Conservation (phyloP, 2,329 filamentous ascomycete species). For the Penicillium verrucosum region DNA sequence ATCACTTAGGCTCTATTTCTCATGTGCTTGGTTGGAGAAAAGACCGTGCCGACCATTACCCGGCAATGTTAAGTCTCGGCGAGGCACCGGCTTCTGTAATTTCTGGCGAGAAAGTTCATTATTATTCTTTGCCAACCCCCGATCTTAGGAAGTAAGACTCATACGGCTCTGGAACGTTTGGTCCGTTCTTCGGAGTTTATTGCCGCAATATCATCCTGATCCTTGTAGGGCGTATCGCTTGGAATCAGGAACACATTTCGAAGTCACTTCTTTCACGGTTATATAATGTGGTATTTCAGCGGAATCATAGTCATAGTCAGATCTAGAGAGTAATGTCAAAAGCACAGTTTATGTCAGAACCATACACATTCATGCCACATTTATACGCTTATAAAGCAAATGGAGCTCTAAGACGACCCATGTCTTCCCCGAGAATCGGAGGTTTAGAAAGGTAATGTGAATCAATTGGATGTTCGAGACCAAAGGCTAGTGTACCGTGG, state of each 20-base stretch:
- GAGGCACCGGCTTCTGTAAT: neutral
- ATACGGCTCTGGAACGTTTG: neutral
- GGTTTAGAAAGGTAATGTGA: neutral
- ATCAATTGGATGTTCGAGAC: neutral
- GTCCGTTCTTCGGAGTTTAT: constrained; percentile 2
- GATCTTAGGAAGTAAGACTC: neutral
- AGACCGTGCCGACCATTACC: neutral
- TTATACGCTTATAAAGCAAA: neutral
- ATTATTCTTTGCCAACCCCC: neutral
- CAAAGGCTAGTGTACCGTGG: neutral
- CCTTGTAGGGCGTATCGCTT: neutral
- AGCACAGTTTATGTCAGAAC: too few species aligned
- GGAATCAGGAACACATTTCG: neutral
- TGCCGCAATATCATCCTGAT: neutral
- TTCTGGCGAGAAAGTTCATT: neutral
- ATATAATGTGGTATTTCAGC: neutral
- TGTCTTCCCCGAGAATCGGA: neutral
- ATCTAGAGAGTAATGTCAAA: neutral
- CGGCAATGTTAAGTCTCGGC: neutral
- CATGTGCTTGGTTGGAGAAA: neutral
- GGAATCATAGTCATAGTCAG: rapidly evolving
- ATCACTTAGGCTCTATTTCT: neutral
- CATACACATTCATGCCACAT: too few species aligned
- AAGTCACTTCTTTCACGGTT: neutral
- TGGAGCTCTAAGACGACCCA: neutral